Base-by-base conservation (phyloP, 2,329 filamentous ascomycete genomes). In the Aspergillus novoparasiticus region DNA sequence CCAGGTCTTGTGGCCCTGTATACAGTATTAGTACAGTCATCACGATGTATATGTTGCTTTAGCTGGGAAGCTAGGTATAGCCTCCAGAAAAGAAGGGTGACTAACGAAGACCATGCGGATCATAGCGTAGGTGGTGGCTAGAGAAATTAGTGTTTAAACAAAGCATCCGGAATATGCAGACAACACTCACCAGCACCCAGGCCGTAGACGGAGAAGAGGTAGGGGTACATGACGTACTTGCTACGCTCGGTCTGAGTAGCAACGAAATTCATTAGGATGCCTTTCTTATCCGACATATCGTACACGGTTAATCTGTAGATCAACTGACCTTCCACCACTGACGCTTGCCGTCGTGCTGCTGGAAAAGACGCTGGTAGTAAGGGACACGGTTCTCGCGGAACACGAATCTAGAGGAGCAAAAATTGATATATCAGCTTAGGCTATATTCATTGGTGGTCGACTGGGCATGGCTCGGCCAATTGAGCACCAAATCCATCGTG, bases 331-430 rank as follows among this genome's bases (percentile, higher is more conserved):
- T 89, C 76, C 84, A 81, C 88, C 88, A 90, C 76, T 87, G 84
- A 77, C 88, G 83, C 74, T 88, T 79, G 72, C 88, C 87, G 75
- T 90, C 88, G 76, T 89, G 81, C 67, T 81, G 83, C 80, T 90
- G 88, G 82, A 87, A 88, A 56, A 89, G 82, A 70, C 86, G 83
- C 81, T 90, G 88, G 82, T 89, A 90, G 71, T 86, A 79, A 59
- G 88, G 86, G 68, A 90, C 89, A 71, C 85, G 84, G 83, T 90
- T 90, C 79, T 87, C 82, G 78, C 88, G 88, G 83, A 84, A 84
- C 74, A 90, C 75, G 69, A 82, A 82, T 66, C 83, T 84, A 68
- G 51, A 64, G 9, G 46, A 41, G 26, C 26, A 46, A 34, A 39
- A 43, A 11, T 21, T 23, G 10, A 57, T 10, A 32, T 32, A 45